These are phyloP conservation scores for Nannochloropsis salina DNA, from an alignment of 108 stramenopile genomes.

Conservation along the genomic window DNA sequence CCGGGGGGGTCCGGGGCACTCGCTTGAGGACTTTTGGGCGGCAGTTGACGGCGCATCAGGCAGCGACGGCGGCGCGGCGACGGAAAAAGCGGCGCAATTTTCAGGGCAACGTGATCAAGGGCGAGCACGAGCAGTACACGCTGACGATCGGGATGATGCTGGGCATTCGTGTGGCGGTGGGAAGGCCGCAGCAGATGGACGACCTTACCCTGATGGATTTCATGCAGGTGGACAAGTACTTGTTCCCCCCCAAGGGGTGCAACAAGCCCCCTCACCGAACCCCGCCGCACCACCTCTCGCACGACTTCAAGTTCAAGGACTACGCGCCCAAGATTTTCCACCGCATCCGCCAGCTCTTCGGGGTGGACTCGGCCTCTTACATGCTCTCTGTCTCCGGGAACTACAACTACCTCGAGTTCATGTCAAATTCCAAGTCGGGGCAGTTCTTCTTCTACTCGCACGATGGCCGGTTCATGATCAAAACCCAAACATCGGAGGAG, in stretches of 20 bases:
- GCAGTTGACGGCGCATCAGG: background rate
- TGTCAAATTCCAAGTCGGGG: conserved; percentile 93
- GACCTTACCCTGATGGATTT: conserved; percentile 63
- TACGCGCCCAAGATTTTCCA: conserved; percentile 58
- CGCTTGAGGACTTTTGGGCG: background rate
- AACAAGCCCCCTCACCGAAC: conserved; percentile 42
- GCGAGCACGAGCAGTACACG: conserved; percentile 84
- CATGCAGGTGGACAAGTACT: conserved; percentile 78
- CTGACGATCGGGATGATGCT: conserved; percentile 96
- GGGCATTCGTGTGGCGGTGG: conserved; percentile 78
- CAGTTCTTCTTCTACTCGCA: conserved; percentile 98
- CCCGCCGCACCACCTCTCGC: conserved; percentile 82
- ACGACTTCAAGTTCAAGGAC: conserved; percentile 99
- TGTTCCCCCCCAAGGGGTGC: conserved; percentile 76
- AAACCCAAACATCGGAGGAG: conserved; percentile 89
- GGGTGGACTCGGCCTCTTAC: conserved; percentile 58
- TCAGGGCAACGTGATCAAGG: conserved; percentile 79
- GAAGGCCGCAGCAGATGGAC: conserved; percentile 25
- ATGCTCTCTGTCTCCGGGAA: conserved; percentile 86
- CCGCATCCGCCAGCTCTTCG: conserved; percentile 47
- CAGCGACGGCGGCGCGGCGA: background rate
- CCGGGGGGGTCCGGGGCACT: background rate
- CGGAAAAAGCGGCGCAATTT: background rate
- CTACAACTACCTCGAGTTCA: conserved; percentile 97
- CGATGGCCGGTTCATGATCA: conserved; percentile 94